These are phyloP conservation scores for Thymus mandschuricus DNA, from an alignment of 257 asterid genomes.

Conservation along the genomic window DNA sequence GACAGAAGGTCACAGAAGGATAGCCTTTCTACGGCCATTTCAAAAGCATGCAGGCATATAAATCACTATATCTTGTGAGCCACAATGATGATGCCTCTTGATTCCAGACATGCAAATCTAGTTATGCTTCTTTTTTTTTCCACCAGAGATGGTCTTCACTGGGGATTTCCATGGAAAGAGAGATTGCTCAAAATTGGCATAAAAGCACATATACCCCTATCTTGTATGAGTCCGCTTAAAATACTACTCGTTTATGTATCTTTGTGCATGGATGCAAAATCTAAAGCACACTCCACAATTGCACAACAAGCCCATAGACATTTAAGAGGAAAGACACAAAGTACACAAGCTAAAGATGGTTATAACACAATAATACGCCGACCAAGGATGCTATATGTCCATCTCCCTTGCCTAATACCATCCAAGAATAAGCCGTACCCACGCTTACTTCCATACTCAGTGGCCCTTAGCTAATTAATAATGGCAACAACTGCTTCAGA, in stretches of 20 bases:
- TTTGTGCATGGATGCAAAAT: neutral
- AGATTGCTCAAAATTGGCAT: neutral
- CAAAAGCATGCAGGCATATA: conserved; percentile 21
- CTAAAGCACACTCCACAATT: neutral
- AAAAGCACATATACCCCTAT: neutral
- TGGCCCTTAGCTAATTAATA: neutral
- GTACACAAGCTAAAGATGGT: neutral
- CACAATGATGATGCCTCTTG: conserved; percentile 17
- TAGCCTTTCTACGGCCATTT: neutral
- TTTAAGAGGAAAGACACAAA: neutral
- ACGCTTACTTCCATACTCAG: conserved; percentile 15
- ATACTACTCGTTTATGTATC: neutral
- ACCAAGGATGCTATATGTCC: neutral
- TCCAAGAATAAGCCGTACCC: neutral
- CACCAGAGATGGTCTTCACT: neutral
- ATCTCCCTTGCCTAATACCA: neutral
- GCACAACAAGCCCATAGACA: neutral
- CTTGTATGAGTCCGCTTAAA: neutral
- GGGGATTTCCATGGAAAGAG: neutral
- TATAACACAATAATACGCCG: neutral
- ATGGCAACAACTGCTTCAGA: neutral
- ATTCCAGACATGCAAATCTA: conserved; percentile 6
- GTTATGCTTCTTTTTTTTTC: neutral
- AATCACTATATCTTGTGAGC: conserved; percentile 10
- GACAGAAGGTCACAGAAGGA: neutral